Evolutionary conservation across 2,329 filamentous ascomycete genomes (phyloP).

Genomic region (Aspergillus latus): DNA sequence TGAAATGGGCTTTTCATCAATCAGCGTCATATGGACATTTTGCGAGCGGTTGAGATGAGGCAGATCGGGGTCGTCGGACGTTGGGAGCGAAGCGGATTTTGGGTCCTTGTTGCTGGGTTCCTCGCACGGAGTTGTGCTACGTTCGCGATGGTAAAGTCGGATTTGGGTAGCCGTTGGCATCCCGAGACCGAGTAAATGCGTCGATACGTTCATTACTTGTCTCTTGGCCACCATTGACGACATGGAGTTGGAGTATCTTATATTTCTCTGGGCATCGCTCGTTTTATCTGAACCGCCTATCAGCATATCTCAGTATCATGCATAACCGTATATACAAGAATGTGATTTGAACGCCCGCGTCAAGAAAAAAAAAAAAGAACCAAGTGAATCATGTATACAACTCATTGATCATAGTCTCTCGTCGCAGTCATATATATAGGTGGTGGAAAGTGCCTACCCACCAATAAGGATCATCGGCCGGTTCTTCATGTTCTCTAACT

Average conservation of each 20-base stretch:
- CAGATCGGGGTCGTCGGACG: conserved; percentile 48
- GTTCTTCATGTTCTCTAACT: conserved; percentile 96
- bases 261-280: not conserved
- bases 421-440: conserved; percentile 18
- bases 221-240: not conserved
- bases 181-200: conserved; percentile 25
- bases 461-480: conserved; percentile 99
- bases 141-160: conserved; percentile 29
- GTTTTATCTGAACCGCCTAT: conserved; percentile 19
- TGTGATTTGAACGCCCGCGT: not conserved
- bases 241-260: conserved; percentile 3
- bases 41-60: conserved; percentile 80
- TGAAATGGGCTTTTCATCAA: conserved; percentile 70
- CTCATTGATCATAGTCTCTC: conserved; percentile 25
- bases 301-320: conserved; percentile 14
- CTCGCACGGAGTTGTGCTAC: conserved; percentile 5
- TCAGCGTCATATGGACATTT: conserved; percentile 86
- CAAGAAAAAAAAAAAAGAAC: conserved; percentile 9
- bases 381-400: conserved; percentile 13
- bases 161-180: conserved; percentile 13
- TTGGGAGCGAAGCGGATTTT: conserved; percentile 30
- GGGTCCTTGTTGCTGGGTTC: not conserved
- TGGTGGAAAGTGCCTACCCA: conserved; percentile 68
- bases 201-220: conserved; percentile 26
- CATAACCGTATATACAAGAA: conserved; percentile 9